phyloP scores from a whole-genome alignment of 441 rosid genomes.

The Bruguiera hainesii region DNA sequence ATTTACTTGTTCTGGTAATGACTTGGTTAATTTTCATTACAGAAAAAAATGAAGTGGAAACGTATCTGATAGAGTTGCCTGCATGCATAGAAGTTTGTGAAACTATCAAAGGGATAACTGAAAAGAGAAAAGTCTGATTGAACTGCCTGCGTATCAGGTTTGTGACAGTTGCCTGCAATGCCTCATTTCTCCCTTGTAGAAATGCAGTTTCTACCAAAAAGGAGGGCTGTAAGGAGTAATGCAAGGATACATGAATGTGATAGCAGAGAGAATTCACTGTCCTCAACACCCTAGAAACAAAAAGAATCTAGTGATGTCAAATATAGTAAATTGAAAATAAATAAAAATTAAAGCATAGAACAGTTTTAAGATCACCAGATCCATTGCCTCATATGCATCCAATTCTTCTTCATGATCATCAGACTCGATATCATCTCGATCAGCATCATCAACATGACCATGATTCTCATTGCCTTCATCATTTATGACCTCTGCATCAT shows the following conservation, averaged over 20 bases:
- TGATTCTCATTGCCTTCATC: constrained; percentile 37
- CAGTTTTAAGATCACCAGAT: constrained; percentile 41
- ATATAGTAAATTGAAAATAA: background rate
- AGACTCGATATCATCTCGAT: constrained; percentile 47
- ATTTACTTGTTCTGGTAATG: no score
- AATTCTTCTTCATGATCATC: constrained; percentile 74
- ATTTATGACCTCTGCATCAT: constrained; percentile 25
- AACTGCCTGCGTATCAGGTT: no score
- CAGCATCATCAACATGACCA: constrained; percentile 34
- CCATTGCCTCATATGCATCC: constrained; percentile 56
- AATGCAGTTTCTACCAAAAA: constrained; percentile 7
- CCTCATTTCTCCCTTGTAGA: background rate
- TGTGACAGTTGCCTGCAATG: no score
- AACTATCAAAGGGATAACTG: no score
- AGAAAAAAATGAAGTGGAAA: background rate
- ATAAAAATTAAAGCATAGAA: background rate
- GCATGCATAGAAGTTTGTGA: background rate
- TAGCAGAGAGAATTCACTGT: constrained; percentile 50
- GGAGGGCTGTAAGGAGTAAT: background rate
- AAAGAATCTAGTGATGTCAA: constrained; percentile 1
- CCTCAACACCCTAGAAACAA: constrained; percentile 52
- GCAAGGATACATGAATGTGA: constrained; percentile 74
- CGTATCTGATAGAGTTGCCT: background rate
- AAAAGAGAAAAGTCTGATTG: no score
- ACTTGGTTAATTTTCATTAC: no score